Evolutionary conservation across 306 rosid genomes (phyloP).

Genomic region (Rosa lucieae): DNA sequence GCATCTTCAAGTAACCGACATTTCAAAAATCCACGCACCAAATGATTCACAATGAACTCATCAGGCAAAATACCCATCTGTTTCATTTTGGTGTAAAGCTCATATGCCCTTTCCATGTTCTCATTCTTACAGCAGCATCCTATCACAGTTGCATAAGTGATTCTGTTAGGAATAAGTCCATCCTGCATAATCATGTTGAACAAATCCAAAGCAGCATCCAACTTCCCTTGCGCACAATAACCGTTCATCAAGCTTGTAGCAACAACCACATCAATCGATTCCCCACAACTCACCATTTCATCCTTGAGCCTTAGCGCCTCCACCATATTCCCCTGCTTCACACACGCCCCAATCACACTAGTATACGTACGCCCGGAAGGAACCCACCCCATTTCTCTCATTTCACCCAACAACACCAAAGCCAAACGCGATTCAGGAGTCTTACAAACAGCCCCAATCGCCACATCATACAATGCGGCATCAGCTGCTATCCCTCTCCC

Average conservation of each 20-base stretch:
- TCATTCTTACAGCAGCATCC: slow-evolving; percentile 53
- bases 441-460: slow-evolving; percentile 51
- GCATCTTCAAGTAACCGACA: slow-evolving; percentile 46
- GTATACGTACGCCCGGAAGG: slow-evolving; percentile 49
- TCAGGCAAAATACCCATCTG: slow-evolving; percentile 41
- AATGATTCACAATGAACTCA: slow-evolving; percentile 40
- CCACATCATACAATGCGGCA: slow-evolving; percentile 48
- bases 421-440: slow-evolving; percentile 41
- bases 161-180: slow-evolving; percentile 49
- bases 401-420: slow-evolving; percentile 45
- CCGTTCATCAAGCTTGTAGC: slow-evolving; percentile 67
- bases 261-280: slow-evolving; percentile 43
- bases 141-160: slow-evolving; percentile 55
- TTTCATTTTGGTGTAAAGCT: slow-evolving; percentile 66
- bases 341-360: slow-evolving; percentile 53
- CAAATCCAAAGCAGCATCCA: slow-evolving; percentile 54
- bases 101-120: slow-evolving; percentile 57
- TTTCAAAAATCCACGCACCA: slow-evolving; percentile 50
- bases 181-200: slow-evolving; percentile 39
- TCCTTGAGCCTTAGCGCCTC: slow-evolving; percentile 63
- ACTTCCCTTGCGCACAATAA: slow-evolving; percentile 49
- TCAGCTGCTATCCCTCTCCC: slow-evolving; percentile 51
- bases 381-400: slow-evolving; percentile 62
- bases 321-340: slow-evolving; percentile 56
- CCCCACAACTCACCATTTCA: slow-evolving; percentile 61